Conservation (phyloP, 2,329 filamentous ascomycete genomes). For the Hypoxylon sp. region DNA sequence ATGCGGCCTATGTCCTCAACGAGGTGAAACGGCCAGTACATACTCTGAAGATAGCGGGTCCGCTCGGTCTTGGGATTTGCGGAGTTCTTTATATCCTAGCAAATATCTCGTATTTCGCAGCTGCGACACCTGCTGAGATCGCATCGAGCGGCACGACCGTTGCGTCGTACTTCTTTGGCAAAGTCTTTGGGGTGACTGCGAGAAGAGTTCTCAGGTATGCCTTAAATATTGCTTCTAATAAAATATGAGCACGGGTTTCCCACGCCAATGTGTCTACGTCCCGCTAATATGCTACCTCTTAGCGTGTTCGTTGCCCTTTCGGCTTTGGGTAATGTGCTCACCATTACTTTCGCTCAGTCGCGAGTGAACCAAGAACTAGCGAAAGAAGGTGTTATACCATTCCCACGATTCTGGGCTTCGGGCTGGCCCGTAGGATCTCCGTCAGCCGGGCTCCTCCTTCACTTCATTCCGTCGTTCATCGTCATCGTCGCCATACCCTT, state of each 20-base stretch:
- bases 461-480: slow-evolving; percentile 11
- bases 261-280: neutral
- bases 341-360: slow-evolving; percentile 11
- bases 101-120: slow-evolving; percentile 12
- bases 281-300: neutral
- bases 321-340: slow-evolving; percentile 9
- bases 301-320: slow-evolving; percentile 12
- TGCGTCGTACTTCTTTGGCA: slow-evolving; percentile 8
- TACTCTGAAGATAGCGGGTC: slow-evolving; percentile 12
- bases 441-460: slow-evolving; percentile 6
- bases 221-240: neutral
- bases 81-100: slow-evolving; percentile 9
- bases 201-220: slow-evolving; percentile 10
- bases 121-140: neutral
- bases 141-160: slow-evolving; percentile 10
- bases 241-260: neutral
- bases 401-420: slow-evolving; percentile 9
- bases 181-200: slow-evolving; percentile 9
- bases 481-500: slow-evolving; percentile 13
- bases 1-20: slow-evolving; percentile 12
- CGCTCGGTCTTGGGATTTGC: slow-evolving; percentile 5
- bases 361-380: slow-evolving; percentile 13
- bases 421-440: slow-evolving; percentile 9
- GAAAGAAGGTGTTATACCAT: slow-evolving; percentile 12
- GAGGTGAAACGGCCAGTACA: slow-evolving; percentile 6